Evolutionary conservation across 371 early-diverging fungal genomes (phyloP).

Genomic region (Mortierella sp.): DNA sequence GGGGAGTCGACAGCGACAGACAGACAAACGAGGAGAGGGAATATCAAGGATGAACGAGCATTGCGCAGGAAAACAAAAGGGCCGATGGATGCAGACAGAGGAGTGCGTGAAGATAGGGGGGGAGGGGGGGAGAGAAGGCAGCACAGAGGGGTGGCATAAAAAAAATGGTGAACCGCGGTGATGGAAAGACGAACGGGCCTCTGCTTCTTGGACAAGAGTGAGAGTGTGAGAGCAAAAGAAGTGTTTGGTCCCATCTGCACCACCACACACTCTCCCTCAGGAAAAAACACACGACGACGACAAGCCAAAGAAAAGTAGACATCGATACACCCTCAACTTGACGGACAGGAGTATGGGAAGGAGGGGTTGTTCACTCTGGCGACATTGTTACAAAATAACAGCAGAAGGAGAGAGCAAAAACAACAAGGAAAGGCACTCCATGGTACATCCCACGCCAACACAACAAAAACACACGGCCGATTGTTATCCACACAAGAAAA

Average conservation of each 20-base stretch:
- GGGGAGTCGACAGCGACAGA: not conserved
- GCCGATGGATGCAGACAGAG: not conserved
- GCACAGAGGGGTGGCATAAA: not conserved
- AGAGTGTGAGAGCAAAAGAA: not conserved
- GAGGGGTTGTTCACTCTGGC: not conserved
- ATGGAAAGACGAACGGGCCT: conserved; percentile 7
- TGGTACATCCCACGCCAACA: not conserved
- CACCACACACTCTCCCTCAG: not conserved
- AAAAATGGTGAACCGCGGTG: not conserved
- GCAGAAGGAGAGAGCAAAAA: not conserved
- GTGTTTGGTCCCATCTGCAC: not conserved
- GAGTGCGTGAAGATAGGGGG: not conserved
- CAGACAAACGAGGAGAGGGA: not conserved
- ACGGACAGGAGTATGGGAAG: not conserved
- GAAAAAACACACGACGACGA: not conserved
- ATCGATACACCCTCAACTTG: not conserved
- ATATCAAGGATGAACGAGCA: conserved; percentile 1
- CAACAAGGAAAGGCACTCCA: not conserved
- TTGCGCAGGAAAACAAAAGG: not conserved
- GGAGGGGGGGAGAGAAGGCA: too few relatives aligned
- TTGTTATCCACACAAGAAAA: not conserved
- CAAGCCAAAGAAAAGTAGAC: not conserved
- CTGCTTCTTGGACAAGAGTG: not conserved
- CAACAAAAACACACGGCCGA: not conserved
- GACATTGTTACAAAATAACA: not conserved